phyloP scores from a whole-genome alignment of 352 stramenopile genomes.

The Phytophthora melonis region DNA sequence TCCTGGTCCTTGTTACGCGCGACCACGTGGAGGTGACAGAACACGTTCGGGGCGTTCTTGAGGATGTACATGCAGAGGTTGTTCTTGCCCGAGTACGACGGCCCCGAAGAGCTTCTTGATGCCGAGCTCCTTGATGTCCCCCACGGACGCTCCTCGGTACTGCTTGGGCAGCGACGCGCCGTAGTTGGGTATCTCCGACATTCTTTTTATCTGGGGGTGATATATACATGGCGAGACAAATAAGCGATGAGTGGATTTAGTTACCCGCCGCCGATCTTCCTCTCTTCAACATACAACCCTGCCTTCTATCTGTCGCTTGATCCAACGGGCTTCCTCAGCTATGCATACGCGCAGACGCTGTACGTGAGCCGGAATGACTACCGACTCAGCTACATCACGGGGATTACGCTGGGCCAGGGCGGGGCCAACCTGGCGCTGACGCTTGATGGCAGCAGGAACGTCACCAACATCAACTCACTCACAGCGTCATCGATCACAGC shows the following conservation, averaged over 20 bases:
- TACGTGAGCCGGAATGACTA: constrained; percentile 25
- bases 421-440: neutral
- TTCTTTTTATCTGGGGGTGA: constrained; percentile 16
- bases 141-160: constrained; percentile 1
- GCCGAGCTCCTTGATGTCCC: constrained; percentile 15
- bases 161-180: constrained; percentile 18
- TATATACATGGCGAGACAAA: constrained; percentile 31
- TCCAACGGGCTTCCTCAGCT: constrained; percentile 7
- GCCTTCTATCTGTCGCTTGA: constrained; percentile 24
- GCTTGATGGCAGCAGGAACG: neutral
- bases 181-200: constrained; percentile 20
- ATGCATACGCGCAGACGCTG: constrained; percentile 23
- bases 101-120: constrained; percentile 32
- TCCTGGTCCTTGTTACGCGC: constrained; percentile 28
- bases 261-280: constrained; percentile 23
- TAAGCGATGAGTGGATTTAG: constrained; percentile 24
- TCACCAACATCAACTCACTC: no score
- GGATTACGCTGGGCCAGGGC: neutral
- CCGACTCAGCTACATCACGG: neutral
- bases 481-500: no score
- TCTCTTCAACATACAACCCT: constrained; percentile 23
- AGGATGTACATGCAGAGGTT: neutral
- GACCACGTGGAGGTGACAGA: constrained; percentile 13
- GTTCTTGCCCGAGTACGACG: constrained; percentile 23
- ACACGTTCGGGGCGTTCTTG: constrained; percentile 6